These are phyloP conservation scores for Corymbia maculata DNA, from an alignment of 345 rosid genomes.

Conservation along the genomic window DNA sequence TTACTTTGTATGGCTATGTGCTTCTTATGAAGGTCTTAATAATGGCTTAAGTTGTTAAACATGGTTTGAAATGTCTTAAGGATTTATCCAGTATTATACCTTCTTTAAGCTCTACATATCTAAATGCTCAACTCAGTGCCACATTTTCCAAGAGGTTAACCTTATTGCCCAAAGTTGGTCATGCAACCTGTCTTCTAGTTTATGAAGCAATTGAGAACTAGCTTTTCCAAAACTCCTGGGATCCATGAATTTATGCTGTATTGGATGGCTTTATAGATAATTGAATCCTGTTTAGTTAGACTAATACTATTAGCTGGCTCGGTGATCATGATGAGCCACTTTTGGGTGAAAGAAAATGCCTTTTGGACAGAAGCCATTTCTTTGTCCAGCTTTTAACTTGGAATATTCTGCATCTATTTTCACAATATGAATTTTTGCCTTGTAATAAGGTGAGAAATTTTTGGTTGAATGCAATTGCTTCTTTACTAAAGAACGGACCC, in stretches of 20 bases:
- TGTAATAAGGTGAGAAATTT: not conserved
- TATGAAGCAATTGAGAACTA: not conserved
- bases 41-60: not conserved
- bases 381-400: not conserved
- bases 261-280: not conserved
- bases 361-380: not conserved
- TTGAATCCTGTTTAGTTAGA: not conserved
- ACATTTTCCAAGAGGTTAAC: not conserved
- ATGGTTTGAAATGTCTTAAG: not conserved
- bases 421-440: not conserved
- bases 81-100: not conserved
- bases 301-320: not conserved
- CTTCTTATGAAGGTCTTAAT: not conserved
- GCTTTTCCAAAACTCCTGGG: not conserved
- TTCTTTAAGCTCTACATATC: not conserved
- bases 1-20: not conserved
- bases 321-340: not conserved
- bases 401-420: not conserved
- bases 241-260: not conserved
- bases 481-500: not conserved
- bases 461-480: not conserved
- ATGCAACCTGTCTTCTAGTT: not conserved
- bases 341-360: not conserved
- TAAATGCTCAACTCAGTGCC: not conserved
- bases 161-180: not conserved